Evolutionary conservation across 1,284 basidiomycete genomes (phyloP).

Genomic region (Wallemia mellicola): DNA sequence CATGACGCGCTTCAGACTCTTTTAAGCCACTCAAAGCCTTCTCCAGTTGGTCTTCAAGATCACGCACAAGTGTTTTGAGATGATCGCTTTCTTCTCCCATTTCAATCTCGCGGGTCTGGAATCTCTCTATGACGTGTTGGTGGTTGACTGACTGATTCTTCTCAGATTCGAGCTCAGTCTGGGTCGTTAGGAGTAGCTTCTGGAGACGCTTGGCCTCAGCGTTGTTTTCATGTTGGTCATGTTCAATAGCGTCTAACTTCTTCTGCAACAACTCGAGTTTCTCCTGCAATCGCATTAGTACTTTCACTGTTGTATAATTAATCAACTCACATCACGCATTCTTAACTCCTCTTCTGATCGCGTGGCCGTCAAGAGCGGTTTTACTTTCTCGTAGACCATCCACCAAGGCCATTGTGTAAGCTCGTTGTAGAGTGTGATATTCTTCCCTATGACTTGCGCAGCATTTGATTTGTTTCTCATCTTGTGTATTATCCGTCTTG

Average conservation of each 20-base stretch:
- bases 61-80: conserved; percentile 53
- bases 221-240: conserved; percentile 10
- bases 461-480: conserved; percentile 75
- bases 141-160: conserved; percentile 52
- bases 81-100: conserved; percentile 57
- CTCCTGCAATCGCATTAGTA: neutral
- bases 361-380: conserved; percentile 73
- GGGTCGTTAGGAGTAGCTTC: conserved; percentile 20
- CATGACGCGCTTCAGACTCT: conserved; percentile 44
- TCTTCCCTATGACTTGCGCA: conserved; percentile 70
- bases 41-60: conserved; percentile 58
- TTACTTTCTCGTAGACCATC: conserved; percentile 82
- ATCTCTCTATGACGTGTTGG: conserved; percentile 51
- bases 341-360: conserved; percentile 73
- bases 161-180: conserved; percentile 54
- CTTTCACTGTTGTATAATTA: neutral
- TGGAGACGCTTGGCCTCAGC: conserved; percentile 10
- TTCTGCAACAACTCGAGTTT: neutral
- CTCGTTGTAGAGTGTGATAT: conserved; percentile 67
- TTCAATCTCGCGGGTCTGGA: conserved; percentile 52
- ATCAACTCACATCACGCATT: conserved; percentile 30
- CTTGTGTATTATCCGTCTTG: conserved; percentile 75
- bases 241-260: neutral
- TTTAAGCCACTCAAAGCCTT: conserved; percentile 42
- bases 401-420: conserved; percentile 96